These are phyloP conservation scores for Oemleria cerasiformis DNA, from an alignment of 306 rosid genomes.

Conservation along the genomic window DNA sequence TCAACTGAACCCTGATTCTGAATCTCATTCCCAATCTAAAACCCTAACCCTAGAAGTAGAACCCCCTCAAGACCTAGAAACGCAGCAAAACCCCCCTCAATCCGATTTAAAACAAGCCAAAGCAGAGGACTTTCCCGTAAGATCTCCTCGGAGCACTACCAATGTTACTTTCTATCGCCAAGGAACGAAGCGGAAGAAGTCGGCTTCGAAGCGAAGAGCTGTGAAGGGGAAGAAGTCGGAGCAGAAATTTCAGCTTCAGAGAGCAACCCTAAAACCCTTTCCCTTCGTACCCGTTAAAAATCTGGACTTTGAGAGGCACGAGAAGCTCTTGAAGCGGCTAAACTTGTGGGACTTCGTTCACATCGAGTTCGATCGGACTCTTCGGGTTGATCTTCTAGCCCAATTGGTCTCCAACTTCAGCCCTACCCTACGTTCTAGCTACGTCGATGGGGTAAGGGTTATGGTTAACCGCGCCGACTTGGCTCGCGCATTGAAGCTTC, in stretches of 20 bases:
- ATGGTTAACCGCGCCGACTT: slow-evolving; percentile 62
- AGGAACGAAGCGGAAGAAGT: background rate
- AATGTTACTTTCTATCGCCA: slow-evolving; percentile 29
- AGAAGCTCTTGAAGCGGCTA: slow-evolving; percentile 59
- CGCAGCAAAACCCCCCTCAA: background rate
- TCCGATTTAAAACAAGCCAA: slow-evolving; percentile 17
- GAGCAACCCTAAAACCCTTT: slow-evolving; percentile 54
- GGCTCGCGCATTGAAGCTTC: slow-evolving; percentile 71
- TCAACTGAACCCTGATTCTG: slow-evolving; percentile 2
- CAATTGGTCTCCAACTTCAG: slow-evolving; percentile 55
- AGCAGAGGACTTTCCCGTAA: slow-evolving; percentile 26
- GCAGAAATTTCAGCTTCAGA: background rate
- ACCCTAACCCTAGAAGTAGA: slow-evolving; percentile 19
- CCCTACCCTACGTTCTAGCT: slow-evolving; percentile 29
- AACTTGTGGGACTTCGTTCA: slow-evolving; percentile 87
- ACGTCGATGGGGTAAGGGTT: slow-evolving; percentile 46
- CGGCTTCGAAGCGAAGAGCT: background rate
- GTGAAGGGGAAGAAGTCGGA: slow-evolving; percentile 1
- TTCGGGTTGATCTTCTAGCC: slow-evolving; percentile 58
- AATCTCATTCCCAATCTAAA: slow-evolving; percentile 15
- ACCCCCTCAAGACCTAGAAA: background rate
- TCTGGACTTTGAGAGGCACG: slow-evolving; percentile 57
- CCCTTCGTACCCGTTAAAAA: slow-evolving; percentile 58
- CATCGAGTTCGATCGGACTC: slow-evolving; percentile 49
- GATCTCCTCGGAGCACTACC: slow-evolving; percentile 36